phyloP scores from a whole-genome alignment of 75 land plant species.

The Pinus tabuliformis region DNA sequence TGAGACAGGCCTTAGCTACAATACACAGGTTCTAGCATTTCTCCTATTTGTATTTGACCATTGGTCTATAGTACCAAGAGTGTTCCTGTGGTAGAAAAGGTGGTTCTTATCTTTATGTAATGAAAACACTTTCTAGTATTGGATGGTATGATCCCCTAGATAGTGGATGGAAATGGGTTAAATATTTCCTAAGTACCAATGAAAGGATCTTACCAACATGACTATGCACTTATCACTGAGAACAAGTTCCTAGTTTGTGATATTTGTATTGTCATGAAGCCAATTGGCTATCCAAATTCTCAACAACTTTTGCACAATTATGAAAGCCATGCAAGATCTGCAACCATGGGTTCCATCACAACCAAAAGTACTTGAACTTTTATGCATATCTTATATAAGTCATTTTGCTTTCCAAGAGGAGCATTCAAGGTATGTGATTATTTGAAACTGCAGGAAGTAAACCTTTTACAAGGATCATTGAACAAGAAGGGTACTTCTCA shows the following conservation, averaged over 20 bases:
- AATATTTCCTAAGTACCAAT: too few species aligned
- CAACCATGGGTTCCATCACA: conserved; percentile 33
- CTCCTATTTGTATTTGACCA: conserved; percentile 89
- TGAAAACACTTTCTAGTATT: too few species aligned
- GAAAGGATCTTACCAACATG: conserved; percentile 45
- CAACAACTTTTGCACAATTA: conserved; percentile 22
- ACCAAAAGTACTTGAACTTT: conserved; percentile 21
- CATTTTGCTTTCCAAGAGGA: too few species aligned
- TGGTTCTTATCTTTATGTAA: too few species aligned
- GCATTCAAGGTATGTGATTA: too few species aligned
- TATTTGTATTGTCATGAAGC: conserved; percentile 24
- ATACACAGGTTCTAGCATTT: conserved; percentile 94
- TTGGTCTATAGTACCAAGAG: conserved; percentile 97
- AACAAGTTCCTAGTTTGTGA: conserved; percentile 28
- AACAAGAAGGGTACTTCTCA: too few species aligned
- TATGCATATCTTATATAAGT: too few species aligned
- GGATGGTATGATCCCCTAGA: too few species aligned
- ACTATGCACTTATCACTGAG: conserved; percentile 33
- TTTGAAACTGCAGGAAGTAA: too few species aligned
- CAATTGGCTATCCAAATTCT: conserved; percentile 17
- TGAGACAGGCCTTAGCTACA: conserved; percentile 89
- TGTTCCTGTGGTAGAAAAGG: too few species aligned
- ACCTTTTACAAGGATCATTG: too few species aligned
- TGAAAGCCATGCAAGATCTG: conserved; percentile 17
- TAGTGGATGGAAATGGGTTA: too few species aligned